A percentile compares a stretch with the other conserved stretches of the same genome.
phyloP scores from a whole-genome alignment of 495 filamentous ascomycete genomes.

The Aspergillus asperescens region DNA sequence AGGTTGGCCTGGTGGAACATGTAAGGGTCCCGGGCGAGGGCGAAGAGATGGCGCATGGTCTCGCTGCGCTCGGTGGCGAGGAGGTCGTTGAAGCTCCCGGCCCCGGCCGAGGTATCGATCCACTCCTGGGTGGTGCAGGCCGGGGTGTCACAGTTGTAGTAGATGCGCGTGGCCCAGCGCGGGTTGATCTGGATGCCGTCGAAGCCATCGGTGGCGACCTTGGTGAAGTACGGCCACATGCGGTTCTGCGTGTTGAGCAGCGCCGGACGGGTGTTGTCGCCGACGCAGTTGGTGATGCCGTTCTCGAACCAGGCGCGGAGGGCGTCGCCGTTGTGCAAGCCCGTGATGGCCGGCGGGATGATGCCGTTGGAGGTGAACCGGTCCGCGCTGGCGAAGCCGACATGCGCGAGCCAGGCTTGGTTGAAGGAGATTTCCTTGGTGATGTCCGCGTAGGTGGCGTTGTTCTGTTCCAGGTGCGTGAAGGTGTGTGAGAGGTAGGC shows the following conservation, averaged over 20 bases:
- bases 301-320: slow-evolving; percentile 54
- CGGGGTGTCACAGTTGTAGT: slow-evolving; percentile 58
- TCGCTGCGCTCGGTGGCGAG: slow-evolving; percentile 45
- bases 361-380: slow-evolving; percentile 49
- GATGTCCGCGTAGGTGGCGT: slow-evolving; percentile 55
- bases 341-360: slow-evolving; percentile 60
- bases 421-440: slow-evolving; percentile 56
- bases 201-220: slow-evolving; percentile 46
- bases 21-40: slow-evolving; percentile 48
- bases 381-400: slow-evolving; percentile 38
- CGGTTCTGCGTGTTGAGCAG: slow-evolving; percentile 44
- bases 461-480: slow-evolving; percentile 55
- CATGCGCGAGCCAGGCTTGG: slow-evolving; percentile 50
- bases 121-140: slow-evolving; percentile 54
- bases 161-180: slow-evolving; percentile 59
- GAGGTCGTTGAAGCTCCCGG: slow-evolving; percentile 45
- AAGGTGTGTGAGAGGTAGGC: slow-evolving; percentile 58
- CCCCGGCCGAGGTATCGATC: slow-evolving; percentile 53
- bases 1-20: slow-evolving; percentile 57
- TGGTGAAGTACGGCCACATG: slow-evolving; percentile 55
- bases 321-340: slow-evolving; percentile 60
- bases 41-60: slow-evolving; percentile 51
- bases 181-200: slow-evolving; percentile 54
- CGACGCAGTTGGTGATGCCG: slow-evolving; percentile 55
- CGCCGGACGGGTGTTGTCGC: slow-evolving; percentile 55